Percentiles rank a stretch among this genome's conserved stretches.
phyloP scores from a whole-genome alignment of 768 basidiomycete genomes.

The Lyophyllum atratum region DNA sequence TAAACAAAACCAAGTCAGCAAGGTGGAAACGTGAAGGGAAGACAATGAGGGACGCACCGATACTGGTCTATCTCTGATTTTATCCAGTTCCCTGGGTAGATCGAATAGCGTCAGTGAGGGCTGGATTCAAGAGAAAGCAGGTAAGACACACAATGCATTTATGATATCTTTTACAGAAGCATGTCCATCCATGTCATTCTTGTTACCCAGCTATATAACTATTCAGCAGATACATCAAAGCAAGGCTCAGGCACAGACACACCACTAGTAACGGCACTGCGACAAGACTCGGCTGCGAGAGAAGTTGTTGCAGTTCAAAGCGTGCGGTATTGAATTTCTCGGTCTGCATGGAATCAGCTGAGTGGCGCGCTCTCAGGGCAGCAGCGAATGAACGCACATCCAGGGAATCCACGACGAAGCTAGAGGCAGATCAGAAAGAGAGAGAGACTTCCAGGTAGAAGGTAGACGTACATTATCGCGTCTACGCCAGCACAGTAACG shows the following conservation, averaged over 20 bases:
- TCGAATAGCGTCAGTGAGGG: not conserved
- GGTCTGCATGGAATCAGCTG: conserved; percentile 41
- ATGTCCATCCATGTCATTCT: conserved; percentile 83
- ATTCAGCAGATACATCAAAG: not conserved
- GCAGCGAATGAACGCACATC: conserved; percentile 56
- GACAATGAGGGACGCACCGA: conserved; percentile 60
- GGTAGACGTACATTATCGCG: conserved; percentile 75
- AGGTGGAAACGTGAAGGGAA: conserved; percentile 1
- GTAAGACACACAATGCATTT: conserved; percentile 58
- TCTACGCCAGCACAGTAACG: conserved; percentile 92
- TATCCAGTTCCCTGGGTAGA: conserved; percentile 65
- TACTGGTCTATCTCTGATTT: conserved; percentile 77
- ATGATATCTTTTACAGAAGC: conserved; percentile 85
- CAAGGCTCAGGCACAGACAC: conserved; percentile 27
- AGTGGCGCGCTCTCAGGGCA: not conserved
- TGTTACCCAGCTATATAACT: conserved; percentile 76
- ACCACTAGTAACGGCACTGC: conserved; percentile 86
- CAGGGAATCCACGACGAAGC: conserved; percentile 90
- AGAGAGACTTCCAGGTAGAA: not conserved
- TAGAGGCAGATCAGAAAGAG: conserved; percentile 27
- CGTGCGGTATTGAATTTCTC: conserved; percentile 83
- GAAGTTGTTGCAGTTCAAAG: conserved; percentile 82
- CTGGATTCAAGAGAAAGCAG: not conserved
- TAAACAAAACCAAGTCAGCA: conserved; percentile 23
- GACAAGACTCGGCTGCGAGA: conserved; percentile 61